Evolutionary conservation across 2,329 filamentous ascomycete species (phyloP), one percentile per base, ranked within the genome.

Genomic region (Scopulariopsis brevicaulis): DNA sequence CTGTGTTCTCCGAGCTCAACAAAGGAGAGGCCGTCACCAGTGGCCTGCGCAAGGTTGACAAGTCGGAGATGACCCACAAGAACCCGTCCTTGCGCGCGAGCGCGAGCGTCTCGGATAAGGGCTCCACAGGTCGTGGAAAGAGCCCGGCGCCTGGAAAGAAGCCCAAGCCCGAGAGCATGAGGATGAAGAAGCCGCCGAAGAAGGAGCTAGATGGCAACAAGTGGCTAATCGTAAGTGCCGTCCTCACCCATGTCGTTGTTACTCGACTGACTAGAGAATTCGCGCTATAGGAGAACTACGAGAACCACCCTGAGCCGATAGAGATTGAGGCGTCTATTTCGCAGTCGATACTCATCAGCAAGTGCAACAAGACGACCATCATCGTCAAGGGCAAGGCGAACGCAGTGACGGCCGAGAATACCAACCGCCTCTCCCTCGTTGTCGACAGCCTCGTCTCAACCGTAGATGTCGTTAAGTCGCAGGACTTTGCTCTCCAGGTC

Each of bases 21-120:
- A 86, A 87, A 69, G 94, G 94, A 59, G 84, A 89, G 60, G 79
- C 83, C n/a, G 89, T 99, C 60, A 99, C 94, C 4, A 85, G 89
- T 63, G 86, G 89, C 35, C 79, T 99, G 40, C 87, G 89, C 64
- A 99, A 96, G 77, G 94, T 99, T 55, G 93, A 96, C 74, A 87
- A 86, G 68, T 94, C 89, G 57, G 81, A 97, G 71, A 96, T 96
- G 93, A 99, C 94, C 60, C 94, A 99, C 75, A 97, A 97, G 78
- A 99, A 99, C 73, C 94, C 94, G 15, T 83, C 85, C 11, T 78
- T 99, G 59, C 86, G 94, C 62, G 82, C 89, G 25, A 77, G 78
- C 60, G 87, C 89, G 14, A 80, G 83, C 1, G 89, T 93, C 3
- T 79, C 88, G 32, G 81, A 79, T 24, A 79, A 77, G 60, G 76